Conservation (phyloP, 1,284 basidiomycete species). For the Paramarasmius palmivorus region DNA sequence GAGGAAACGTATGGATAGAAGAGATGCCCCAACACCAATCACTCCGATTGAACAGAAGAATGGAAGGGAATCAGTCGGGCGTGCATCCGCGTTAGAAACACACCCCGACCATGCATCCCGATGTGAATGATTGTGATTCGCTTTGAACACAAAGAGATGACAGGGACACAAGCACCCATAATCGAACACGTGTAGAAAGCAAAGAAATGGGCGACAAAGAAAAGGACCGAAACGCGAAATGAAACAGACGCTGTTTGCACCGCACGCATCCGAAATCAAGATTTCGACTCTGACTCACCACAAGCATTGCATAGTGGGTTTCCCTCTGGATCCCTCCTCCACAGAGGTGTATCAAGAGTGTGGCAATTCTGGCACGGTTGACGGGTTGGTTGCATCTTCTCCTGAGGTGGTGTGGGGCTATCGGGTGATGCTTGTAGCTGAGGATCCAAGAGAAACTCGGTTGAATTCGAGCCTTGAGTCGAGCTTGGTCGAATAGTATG, state of each 20-base stretch:
- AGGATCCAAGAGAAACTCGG: conserved; percentile 8
- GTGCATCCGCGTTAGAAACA: conserved; percentile 35
- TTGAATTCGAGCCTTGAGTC: background rate
- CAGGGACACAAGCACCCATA: conserved; percentile 19
- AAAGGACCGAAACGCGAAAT: conserved; percentile 30
- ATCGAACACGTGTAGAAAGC: conserved; percentile 28
- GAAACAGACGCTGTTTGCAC: conserved; percentile 23
- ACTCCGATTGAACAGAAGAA: conserved; percentile 26
- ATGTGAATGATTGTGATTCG: conserved; percentile 27
- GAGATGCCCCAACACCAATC: background rate
- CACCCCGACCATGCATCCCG: conserved; percentile 30
- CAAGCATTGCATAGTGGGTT: conserved; percentile 86
- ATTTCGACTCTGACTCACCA: conserved; percentile 54
- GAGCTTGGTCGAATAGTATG: background rate
- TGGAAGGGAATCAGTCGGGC: conserved; percentile 25
- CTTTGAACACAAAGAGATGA: conserved; percentile 11
- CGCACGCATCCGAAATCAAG: conserved; percentile 25
- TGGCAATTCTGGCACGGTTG: conserved; percentile 69
- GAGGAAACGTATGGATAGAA: background rate
- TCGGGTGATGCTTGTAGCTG: background rate
- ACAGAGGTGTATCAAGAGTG: conserved; percentile 75
- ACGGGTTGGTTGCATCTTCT: conserved; percentile 27
- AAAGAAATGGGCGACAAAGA: conserved; percentile 26
- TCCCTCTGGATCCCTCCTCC: conserved; percentile 79
- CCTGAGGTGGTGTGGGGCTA: background rate